Percentiles rank a stretch among this genome's conserved stretches.
phyloP scores from a whole-genome alignment of 495 filamentous ascomycete species.

The Entonaema liquescens region DNA sequence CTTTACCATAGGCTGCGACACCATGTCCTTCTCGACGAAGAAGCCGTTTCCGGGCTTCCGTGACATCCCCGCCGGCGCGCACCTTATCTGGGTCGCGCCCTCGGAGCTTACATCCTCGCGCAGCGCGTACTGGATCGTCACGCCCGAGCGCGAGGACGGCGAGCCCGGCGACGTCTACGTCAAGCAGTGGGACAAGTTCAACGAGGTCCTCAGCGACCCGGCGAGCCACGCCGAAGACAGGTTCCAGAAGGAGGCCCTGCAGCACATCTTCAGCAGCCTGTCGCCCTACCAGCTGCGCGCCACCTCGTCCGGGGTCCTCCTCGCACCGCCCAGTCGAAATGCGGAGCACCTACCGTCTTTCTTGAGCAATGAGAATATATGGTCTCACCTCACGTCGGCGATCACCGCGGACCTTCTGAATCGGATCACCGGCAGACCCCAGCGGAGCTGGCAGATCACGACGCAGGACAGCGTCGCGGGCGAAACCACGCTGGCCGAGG shows the following conservation, averaged over 20 bases:
- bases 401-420: constrained; percentile 58
- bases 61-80: constrained; percentile 65
- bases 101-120: constrained; percentile 56
- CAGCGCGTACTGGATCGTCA: constrained; percentile 68
- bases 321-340: constrained; percentile 13
- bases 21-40: constrained; percentile 49
- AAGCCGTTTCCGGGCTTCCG: constrained; percentile 64
- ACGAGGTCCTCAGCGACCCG: constrained; percentile 56
- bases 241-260: constrained; percentile 47
- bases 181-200: constrained; percentile 68
- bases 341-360: constrained; percentile 16
- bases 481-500: constrained; percentile 43
- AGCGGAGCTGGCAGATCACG: constrained; percentile 61
- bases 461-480: constrained; percentile 52
- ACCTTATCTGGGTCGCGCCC: constrained; percentile 67
- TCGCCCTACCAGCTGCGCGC: constrained; percentile 48
- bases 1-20: constrained; percentile 58
- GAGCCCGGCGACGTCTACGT: constrained; percentile 54
- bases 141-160: constrained; percentile 36
- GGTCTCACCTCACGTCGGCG: constrained; percentile 58
- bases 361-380: constrained; percentile 42
- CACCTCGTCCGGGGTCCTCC: constrained; percentile 20
- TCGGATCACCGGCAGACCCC: constrained; percentile 55
- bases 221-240: constrained; percentile 49
- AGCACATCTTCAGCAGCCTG: constrained; percentile 49